Evolutionary conservation across 2,329 filamentous ascomycete species (phyloP).

Genomic region (Trichoderma brevicompactum): DNA sequence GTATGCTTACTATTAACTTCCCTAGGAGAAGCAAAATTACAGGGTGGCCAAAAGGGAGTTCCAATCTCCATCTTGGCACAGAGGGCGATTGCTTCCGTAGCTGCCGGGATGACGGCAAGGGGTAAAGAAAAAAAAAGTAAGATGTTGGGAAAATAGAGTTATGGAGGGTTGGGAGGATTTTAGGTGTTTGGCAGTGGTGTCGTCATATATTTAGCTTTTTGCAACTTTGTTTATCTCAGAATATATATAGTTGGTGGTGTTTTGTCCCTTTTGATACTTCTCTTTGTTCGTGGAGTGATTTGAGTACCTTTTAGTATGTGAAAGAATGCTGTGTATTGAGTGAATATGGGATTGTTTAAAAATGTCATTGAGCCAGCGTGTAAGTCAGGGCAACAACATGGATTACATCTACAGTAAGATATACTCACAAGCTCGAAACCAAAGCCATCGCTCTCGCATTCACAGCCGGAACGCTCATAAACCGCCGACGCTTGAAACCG

Average conservation of each 20-base stretch:
- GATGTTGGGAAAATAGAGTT: background rate
- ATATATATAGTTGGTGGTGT: background rate
- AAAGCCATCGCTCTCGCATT: slow-evolving; percentile 11
- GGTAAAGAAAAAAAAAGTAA: slow-evolving; percentile 1
- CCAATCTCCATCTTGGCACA: too few relatives aligned
- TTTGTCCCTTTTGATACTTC: background rate
- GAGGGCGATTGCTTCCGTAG: background rate
- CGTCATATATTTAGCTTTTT: slow-evolving; percentile 16
- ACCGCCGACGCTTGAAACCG: background rate
- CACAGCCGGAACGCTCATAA: slow-evolving; percentile 3
- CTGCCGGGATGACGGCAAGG: slow-evolving; percentile 6
- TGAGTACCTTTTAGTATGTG: background rate
- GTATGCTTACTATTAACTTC: too few relatives aligned
- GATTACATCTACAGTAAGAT: too few relatives aligned
- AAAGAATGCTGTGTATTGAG: background rate
- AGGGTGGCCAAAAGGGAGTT: background rate
- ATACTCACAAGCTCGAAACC: too few relatives aligned
- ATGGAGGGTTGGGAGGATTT: background rate
- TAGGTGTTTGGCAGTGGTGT: background rate
- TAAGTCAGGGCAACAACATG: background rate
- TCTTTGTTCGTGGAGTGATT: background rate
- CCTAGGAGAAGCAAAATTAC: too few relatives aligned
- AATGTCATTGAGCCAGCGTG: slow-evolving; percentile 20
- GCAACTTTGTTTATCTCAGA: background rate
- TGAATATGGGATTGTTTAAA: slow-evolving; percentile 8